phyloP scores from a whole-genome alignment of 257 asterid species.

The Knoxia roxburghii region DNA sequence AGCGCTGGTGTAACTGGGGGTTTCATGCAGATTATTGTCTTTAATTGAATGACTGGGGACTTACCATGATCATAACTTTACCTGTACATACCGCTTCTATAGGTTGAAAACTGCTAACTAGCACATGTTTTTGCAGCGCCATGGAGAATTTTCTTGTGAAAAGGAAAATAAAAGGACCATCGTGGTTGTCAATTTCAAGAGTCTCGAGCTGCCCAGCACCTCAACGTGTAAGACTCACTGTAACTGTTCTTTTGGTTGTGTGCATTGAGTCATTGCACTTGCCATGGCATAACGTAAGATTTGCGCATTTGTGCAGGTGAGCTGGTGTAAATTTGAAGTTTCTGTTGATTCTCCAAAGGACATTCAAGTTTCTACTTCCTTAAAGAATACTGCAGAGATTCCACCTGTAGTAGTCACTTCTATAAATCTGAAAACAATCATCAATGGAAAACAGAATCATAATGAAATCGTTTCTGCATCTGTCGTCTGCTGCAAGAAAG shows the following conservation, averaged over 20 bases:
- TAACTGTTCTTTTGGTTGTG: slow-evolving; percentile 13
- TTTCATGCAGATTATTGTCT: not conserved
- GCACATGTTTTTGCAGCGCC: slow-evolving; percentile 48
- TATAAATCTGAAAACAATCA: slow-evolving; percentile 74
- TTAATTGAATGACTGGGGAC: not conserved
- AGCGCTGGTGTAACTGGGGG: no score
- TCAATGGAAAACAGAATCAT: slow-evolving; percentile 68
- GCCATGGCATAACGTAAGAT: slow-evolving; percentile 1
- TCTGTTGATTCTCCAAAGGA: slow-evolving; percentile 67
- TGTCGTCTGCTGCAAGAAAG: slow-evolving; percentile 82
- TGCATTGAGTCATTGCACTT: slow-evolving; percentile 8
- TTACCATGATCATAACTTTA: not conserved
- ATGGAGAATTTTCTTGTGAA: slow-evolving; percentile 80
- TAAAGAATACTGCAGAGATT: slow-evolving; percentile 46
- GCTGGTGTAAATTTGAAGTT: slow-evolving; percentile 99
- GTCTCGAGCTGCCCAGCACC: slow-evolving; percentile 60
- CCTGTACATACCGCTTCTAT: not conserved
- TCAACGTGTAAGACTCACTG: slow-evolving; percentile 56
- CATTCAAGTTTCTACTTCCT: slow-evolving; percentile 53
- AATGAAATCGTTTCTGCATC: slow-evolving; percentile 94
- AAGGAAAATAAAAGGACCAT: slow-evolving; percentile 90
- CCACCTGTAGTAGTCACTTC: slow-evolving; percentile 87
- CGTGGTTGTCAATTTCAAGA: slow-evolving; percentile 80
- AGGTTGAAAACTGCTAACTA: slow-evolving; percentile 1
- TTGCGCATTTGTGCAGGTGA: slow-evolving; percentile 54